These are phyloP conservation scores for Physcomitrellopsis africana DNA, from an alignment of 225 moss, liverwort and hornwort species.

Conservation along the genomic window DNA sequence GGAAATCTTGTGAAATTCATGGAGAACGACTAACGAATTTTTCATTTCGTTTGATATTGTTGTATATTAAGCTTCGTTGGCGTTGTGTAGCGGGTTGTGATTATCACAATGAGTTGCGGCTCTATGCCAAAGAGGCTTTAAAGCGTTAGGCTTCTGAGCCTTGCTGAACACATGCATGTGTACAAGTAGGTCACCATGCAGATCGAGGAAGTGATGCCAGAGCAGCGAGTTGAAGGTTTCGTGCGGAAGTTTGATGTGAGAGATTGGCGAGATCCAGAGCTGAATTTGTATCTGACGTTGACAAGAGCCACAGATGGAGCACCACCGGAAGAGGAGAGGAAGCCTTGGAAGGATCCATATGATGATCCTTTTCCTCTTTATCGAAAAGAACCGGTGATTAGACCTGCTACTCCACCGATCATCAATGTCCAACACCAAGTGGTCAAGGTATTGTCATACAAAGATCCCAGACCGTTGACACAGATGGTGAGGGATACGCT, in stretches of 20 bases:
- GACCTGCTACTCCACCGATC: constrained; percentile 18
- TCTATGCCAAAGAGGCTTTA: not conserved
- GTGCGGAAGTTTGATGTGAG: constrained; percentile 32
- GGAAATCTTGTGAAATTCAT: not conserved
- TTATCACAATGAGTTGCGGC: not conserved
- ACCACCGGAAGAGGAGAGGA: constrained; percentile 19
- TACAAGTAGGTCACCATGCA: constrained; percentile 29
- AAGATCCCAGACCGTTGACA: constrained; percentile 40
- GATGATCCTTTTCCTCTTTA: constrained; percentile 47
- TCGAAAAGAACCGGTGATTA: constrained; percentile 31
- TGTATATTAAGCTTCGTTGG: not conserved
- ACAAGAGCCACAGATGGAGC: constrained; percentile 39
- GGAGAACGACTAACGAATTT: not conserved
- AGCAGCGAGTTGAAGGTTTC: constrained; percentile 39
- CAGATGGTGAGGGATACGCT: constrained; percentile 58
- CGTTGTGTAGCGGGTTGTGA: not conserved
- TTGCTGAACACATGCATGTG: not conserved
- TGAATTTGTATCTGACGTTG: constrained; percentile 48
- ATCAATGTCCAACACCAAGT: constrained; percentile 33
- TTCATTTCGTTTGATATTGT: too few species aligned
- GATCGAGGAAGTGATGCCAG: constrained; percentile 32
- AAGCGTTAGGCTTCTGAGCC: not conserved
- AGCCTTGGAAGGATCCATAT: constrained; percentile 36
- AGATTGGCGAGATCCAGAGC: constrained; percentile 37
- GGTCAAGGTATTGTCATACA: constrained; percentile 26